A percentile compares a stretch with the other conserved stretches of the same genome.
Conservation (phyloP, 129 eudicot species). For the Calendula officinalis region DNA sequence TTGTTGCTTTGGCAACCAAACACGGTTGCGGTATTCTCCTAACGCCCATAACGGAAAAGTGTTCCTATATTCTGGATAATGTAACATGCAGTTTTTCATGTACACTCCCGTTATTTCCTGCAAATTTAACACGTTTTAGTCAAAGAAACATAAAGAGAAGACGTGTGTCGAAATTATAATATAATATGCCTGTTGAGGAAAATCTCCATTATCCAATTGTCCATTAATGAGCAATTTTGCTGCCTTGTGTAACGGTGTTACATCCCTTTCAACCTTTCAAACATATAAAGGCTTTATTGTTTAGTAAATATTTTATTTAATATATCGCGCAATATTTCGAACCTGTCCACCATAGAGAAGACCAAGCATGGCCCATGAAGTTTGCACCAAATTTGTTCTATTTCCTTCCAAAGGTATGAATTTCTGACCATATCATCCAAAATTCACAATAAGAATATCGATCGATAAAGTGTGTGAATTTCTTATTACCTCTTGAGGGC, state of each 20-base stretch:
- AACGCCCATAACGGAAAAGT: conserved; percentile 18
- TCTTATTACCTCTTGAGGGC: conserved; percentile 29
- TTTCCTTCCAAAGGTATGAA: conserved; percentile 36
- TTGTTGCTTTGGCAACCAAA: too few species aligned
- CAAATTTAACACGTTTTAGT: not conserved
- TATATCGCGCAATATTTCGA: not conserved
- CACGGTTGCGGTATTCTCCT: too few species aligned
- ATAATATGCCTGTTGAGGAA: conserved; percentile 33
- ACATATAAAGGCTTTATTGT: not conserved
- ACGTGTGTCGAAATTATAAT: not conserved
- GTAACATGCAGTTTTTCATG: conserved; percentile 41
- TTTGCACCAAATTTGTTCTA: conserved; percentile 39
- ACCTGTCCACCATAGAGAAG: conserved; percentile 36
- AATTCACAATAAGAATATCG: not conserved
- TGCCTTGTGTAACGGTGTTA: conserved; percentile 35
- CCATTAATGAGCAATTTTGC: conserved; percentile 33
- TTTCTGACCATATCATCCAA: conserved; percentile 11
- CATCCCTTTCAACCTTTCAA: conserved; percentile 30
- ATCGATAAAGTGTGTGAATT: not conserved
- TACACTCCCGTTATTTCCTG: conserved; percentile 34
- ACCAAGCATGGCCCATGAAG: conserved; percentile 46
- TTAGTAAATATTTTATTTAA: not conserved
- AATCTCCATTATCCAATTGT: conserved; percentile 36
- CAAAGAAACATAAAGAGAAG: not conserved
- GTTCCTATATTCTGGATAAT: conserved; percentile 33